These are phyloP conservation scores for Termitomyces sp. DNA, from an alignment of 768 basidiomycete genomes.

Conservation along the genomic window DNA sequence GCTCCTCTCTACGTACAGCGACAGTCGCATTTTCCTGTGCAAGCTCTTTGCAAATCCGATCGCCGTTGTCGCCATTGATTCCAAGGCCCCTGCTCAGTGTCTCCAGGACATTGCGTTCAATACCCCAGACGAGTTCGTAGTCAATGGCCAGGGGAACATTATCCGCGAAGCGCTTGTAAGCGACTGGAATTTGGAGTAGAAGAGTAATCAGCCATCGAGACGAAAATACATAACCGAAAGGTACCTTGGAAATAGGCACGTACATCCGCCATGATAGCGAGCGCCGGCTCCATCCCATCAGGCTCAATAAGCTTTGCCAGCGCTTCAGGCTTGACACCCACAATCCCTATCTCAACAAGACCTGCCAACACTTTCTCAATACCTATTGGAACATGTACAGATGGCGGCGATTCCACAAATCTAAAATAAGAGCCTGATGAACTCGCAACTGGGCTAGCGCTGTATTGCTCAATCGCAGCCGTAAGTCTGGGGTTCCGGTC, in stretches of 20 bases:
- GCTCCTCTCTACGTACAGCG: slow-evolving; percentile 11
- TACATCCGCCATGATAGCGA: slow-evolving; percentile 70
- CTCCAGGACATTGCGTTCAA: slow-evolving; percentile 44
- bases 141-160: slow-evolving; percentile 58
- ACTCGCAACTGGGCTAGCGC: neutral
- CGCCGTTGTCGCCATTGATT: slow-evolving; percentile 47
- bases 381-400: no score
- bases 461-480: slow-evolving; percentile 24
- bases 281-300: slow-evolving; percentile 53
- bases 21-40: slow-evolving; percentile 30
- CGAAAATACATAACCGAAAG: neutral
- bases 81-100: slow-evolving; percentile 49
- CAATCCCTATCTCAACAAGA: slow-evolving; percentile 39
- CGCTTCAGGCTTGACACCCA: slow-evolving; percentile 37
- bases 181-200: slow-evolving; percentile 34
- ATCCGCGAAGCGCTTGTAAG: slow-evolving; percentile 60
- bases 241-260: slow-evolving; percentile 75
- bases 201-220: neutral
- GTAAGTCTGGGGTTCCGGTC: slow-evolving; percentile 26
- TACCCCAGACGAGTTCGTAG: slow-evolving; percentile 51
- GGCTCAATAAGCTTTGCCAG: slow-evolving; percentile 48
- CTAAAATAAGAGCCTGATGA: neutral
- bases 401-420: neutral
- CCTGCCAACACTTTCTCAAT: slow-evolving; percentile 34
- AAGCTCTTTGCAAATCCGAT: slow-evolving; percentile 46